These are phyloP conservation scores for Mycosarcoma mackinlayi DNA, from an alignment of 1,284 basidiomycete genomes.

Conservation along the genomic window DNA sequence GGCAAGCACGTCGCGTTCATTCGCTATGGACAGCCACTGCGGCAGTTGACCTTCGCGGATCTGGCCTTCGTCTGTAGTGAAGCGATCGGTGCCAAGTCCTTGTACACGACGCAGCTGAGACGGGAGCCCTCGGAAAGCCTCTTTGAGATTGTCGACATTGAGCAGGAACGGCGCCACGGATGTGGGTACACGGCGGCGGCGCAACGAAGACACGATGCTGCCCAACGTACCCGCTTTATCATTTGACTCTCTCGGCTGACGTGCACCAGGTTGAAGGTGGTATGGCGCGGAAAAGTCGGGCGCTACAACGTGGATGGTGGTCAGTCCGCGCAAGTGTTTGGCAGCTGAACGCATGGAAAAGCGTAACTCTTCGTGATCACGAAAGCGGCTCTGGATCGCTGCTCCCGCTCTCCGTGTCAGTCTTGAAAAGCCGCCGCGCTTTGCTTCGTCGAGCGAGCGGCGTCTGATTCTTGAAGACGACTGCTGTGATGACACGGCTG, in stretches of 20 bases:
- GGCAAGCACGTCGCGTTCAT: constrained; percentile 14
- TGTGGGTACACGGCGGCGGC: constrained; percentile 8
- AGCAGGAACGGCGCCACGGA: constrained; percentile 17
- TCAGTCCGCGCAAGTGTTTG: constrained; percentile 39
- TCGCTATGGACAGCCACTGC: constrained; percentile 35
- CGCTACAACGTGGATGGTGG: constrained; percentile 48
- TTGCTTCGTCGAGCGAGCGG: neutral
- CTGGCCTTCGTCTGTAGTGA: constrained; percentile 41
- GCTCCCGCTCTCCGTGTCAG: constrained; percentile 10
- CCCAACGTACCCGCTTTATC: neutral
- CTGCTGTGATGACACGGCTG: neutral
- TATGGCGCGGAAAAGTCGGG: constrained; percentile 52
- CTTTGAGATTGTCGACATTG: constrained; percentile 13
- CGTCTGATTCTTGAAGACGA: neutral
- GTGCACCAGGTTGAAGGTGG: constrained; percentile 37
- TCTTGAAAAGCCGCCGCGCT: neutral
- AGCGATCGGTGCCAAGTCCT: constrained; percentile 37
- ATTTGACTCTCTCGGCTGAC: neutral
- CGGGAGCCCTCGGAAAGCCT: constrained; percentile 34
- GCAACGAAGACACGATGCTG: neutral
- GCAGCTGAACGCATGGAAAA: constrained; percentile 43
- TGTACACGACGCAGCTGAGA: constrained; percentile 40
- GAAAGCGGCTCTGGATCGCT: constrained; percentile 40
- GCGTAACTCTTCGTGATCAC: constrained; percentile 53
- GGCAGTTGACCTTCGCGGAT: constrained; percentile 54